Percentiles rank a stretch among this genome's conserved stretches.
Evolutionary conservation across 257 asterid genomes (phyloP).

Genomic region (Mitragyna speciosa): DNA sequence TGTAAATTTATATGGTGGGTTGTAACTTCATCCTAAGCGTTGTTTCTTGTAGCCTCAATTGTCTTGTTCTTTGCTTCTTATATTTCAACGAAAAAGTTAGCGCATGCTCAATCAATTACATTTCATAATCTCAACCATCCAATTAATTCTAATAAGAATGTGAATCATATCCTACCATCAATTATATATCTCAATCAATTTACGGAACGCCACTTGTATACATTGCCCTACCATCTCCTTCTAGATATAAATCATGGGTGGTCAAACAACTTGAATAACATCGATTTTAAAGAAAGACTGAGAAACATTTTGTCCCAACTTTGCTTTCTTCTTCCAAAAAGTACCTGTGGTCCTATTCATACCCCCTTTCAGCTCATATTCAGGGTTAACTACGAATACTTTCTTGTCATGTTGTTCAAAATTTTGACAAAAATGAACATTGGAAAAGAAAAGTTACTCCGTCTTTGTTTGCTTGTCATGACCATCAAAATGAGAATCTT

Average conservation of each 20-base stretch:
- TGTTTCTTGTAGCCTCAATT: too few species aligned
- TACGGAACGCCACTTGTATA: too few species aligned
- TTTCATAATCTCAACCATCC: not conserved
- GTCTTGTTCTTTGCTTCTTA: too few species aligned
- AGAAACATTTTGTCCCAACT: not conserved
- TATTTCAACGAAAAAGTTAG: too few species aligned
- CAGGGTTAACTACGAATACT: not conserved
- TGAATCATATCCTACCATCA: not conserved
- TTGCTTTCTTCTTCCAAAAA: not conserved
- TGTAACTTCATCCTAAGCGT: too few species aligned
- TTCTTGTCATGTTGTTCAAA: not conserved
- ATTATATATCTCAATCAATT: too few species aligned
- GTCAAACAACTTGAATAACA: not conserved
- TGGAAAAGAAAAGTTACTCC: not conserved
- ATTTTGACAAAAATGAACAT: not conserved
- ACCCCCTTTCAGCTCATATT: not conserved
- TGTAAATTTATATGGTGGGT: too few species aligned
- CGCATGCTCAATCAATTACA: too few species aligned
- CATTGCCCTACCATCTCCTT: not conserved
- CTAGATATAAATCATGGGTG: not conserved
- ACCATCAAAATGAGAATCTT: not conserved
- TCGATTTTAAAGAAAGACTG: not conserved
- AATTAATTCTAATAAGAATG: not conserved
- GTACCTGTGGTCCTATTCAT: not conserved
- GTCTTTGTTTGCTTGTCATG: not conserved